A percentile compares a stretch with the other conserved stretches of the same genome.
Conservation (phyloP, 768 basidiomycete genomes). For the Tulasnella sp. region DNA sequence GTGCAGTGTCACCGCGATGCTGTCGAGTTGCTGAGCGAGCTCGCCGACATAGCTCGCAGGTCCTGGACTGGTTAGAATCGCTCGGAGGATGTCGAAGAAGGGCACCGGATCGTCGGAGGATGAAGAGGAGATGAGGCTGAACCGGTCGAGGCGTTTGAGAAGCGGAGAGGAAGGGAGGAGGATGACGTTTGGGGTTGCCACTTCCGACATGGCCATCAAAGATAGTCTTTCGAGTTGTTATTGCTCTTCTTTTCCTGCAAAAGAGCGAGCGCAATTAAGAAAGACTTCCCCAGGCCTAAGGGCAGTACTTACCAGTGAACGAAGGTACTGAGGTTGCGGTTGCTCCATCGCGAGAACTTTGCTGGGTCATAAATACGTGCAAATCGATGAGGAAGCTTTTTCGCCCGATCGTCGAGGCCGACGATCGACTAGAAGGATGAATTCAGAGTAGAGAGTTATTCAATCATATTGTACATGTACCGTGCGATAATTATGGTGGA, state of each 20-base stretch:
- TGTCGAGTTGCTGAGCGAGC: neutral
- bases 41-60: neutral
- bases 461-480: slow-evolving; percentile 14
- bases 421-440: neutral
- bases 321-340: neutral
- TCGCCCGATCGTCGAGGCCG: neutral
- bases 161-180: neutral
- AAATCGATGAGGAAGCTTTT: neutral
- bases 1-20: neutral
- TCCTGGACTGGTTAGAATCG: neutral
- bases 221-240: neutral
- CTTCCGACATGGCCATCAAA: neutral
- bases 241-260: neutral
- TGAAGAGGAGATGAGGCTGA: neutral
- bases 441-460: neutral
- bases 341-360: neutral
- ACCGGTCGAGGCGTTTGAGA: neutral
- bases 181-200: neutral
- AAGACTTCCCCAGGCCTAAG: neutral
- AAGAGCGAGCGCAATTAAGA: neutral
- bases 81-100: neutral
- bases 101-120: neutral
- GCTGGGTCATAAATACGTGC: neutral
- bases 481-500: slow-evolving; percentile 13
- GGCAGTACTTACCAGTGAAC: neutral